These are phyloP conservation scores for Pholiota adiposa DNA, from an alignment of 1,284 basidiomycete genomes.

Conservation along the genomic window DNA sequence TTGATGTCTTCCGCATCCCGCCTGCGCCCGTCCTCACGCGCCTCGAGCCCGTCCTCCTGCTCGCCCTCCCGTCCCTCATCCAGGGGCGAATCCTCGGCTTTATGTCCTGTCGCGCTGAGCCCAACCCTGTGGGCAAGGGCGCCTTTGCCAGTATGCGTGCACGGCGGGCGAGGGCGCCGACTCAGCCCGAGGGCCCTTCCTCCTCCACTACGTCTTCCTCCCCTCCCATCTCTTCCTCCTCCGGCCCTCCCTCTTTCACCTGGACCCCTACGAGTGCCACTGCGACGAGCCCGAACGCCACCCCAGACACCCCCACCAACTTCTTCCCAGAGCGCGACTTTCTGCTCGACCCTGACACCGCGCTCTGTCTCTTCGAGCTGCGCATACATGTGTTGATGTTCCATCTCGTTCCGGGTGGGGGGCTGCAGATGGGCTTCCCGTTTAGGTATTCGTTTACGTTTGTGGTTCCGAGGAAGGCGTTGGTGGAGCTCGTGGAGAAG, in stretches of 20 bases:
- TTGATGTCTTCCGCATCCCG: constrained; percentile 47
- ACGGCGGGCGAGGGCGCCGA: no score
- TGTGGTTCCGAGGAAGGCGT: constrained; percentile 41
- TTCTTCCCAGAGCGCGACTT: constrained; percentile 28
- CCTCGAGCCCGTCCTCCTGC: constrained; percentile 27
- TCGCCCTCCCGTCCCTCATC: constrained; percentile 40
- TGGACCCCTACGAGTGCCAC: not conserved
- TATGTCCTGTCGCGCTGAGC: constrained; percentile 48
- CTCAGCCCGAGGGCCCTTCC: no score
- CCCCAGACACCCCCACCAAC: not conserved
- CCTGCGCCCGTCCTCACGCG: constrained; percentile 14
- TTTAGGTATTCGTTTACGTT: constrained; percentile 36
- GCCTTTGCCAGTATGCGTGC: constrained; percentile 1
- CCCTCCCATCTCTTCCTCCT: no score
- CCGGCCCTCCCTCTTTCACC: no score
- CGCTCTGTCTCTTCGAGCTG: constrained; percentile 46
- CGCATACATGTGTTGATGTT: constrained; percentile 21
- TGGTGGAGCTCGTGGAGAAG: constrained; percentile 27
- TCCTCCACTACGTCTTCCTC: no score
- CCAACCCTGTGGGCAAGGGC: constrained; percentile 40
- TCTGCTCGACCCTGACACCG: constrained; percentile 36
- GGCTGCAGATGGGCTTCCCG: constrained; percentile 12
- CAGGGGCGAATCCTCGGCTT: constrained; percentile 28
- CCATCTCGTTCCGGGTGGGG: constrained; percentile 7
- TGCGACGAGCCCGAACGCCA: not conserved